Evolutionary conservation across 1,284 basidiomycete species (phyloP), one percentile per base, ranked within the genome.

Genomic region (Tausonia pullulans): DNA sequence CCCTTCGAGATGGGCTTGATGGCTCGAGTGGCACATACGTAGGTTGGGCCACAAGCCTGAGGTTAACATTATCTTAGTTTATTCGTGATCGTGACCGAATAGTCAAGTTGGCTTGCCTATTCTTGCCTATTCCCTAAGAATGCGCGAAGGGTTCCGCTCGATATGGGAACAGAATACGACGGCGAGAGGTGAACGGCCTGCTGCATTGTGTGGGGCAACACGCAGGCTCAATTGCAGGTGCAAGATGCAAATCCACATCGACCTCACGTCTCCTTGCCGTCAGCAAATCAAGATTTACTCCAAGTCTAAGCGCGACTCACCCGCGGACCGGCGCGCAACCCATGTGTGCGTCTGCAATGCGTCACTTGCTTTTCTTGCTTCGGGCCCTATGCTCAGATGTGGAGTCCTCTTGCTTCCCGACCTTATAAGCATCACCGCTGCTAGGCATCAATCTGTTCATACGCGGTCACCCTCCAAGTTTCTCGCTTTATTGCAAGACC

Each of bases 271-370:
- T 3, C 73, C 76, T 6, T 72, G 74, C 0, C 67, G 70, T 4
- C 76, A 81, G 2, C 76, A 75, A 7, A 85, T 94, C 65, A 84
- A 77, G 1, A 88, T 94, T 50, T 91, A 86, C 72, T 90, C 87
- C 78, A 92, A 95, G 75, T 90, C 86, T 68, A 85, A 83, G 67
- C 77, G 90, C n/a, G 82, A 93, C 69, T 89, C 87, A 14, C 93
- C 90, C 0, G 65, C 76, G 52, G 89, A 92, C 71, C 81, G 90
- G 46, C 70, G 78, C 49, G 85, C 80, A 7, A 77, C 89, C 3
- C 89, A 90, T 71, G 71, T 79, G 85, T 85, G 61, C 65, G 82
- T 76, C 16, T 8, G 27, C 48, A 13, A 43, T 57, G n/a, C 39
- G 6, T 46, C 46, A 41, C 27, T 48, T 45, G 48, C 53, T 40